phyloP scores from a whole-genome alignment of 192 early-diverging fungal genomes.

The Backusella psychrophila region DNA sequence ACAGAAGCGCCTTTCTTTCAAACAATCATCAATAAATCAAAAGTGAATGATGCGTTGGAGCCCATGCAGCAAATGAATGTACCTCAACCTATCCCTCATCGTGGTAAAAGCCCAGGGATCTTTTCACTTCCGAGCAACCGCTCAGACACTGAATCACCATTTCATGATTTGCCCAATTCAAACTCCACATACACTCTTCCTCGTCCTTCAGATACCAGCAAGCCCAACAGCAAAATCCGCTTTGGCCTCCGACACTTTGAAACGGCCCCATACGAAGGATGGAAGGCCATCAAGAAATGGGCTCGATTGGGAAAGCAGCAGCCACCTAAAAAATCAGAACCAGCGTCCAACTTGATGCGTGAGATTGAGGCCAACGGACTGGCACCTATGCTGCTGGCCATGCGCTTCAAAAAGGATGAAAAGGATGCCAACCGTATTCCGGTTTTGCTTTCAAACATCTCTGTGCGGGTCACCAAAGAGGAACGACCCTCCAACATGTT shows the following conservation, averaged over 20 bases:
- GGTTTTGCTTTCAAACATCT: conserved; percentile 16
- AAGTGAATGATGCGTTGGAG: neutral
- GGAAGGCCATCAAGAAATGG: conserved; percentile 4
- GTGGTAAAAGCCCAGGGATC: neutral
- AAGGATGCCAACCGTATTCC: conserved; percentile 13
- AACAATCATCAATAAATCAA: neutral
- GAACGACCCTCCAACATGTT: neutral
- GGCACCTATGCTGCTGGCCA: conserved; percentile 11
- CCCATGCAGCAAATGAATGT: neutral
- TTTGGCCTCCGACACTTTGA: neutral
- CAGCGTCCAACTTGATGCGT: neutral
- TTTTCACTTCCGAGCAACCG: neutral
- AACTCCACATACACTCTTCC: neutral
- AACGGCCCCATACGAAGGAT: neutral
- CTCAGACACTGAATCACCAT: neutral
- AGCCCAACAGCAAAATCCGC: neutral
- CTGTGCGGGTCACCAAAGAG: neutral
- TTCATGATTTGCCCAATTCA: neutral
- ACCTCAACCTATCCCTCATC: neutral
- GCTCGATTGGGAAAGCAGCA: neutral
- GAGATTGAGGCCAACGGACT: conserved; percentile 11
- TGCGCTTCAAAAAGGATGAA: conserved; percentile 24
- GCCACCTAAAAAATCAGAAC: neutral
- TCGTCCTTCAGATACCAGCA: neutral
- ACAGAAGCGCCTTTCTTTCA: neutral